Percentiles rank a stretch among this genome's conserved stretches.
Evolutionary conservation across 192 early-diverging fungal species (phyloP).

Genomic region (Gorgonomyces haynaldii): DNA sequence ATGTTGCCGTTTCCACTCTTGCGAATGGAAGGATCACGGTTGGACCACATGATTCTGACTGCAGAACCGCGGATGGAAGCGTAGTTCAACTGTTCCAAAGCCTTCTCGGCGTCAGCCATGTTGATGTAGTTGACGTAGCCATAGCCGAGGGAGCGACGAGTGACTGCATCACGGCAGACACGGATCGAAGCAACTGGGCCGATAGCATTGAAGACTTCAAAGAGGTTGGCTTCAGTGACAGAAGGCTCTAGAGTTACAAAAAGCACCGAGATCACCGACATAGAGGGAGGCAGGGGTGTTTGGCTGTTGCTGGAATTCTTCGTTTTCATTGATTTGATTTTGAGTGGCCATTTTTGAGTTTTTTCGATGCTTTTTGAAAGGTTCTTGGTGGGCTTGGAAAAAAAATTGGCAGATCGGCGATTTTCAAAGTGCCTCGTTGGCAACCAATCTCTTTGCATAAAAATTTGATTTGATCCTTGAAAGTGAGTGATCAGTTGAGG

Average conservation of each 20-base stretch:
- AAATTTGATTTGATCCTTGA: too few species aligned
- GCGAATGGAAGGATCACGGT: slow-evolving; percentile 93
- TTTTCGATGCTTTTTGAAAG: slow-evolving; percentile 28
- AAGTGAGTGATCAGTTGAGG: too few species aligned
- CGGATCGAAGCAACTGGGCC: slow-evolving; percentile 94
- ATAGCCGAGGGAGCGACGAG: slow-evolving; percentile 90
- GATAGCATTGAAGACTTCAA: slow-evolving; percentile 91
- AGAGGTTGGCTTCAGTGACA: slow-evolving; percentile 94
- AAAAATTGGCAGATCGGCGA: too few species aligned
- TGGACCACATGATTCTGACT: slow-evolving; percentile 99
- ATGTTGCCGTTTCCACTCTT: slow-evolving; percentile 88
- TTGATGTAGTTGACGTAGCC: slow-evolving; percentile 99
- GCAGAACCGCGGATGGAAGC: slow-evolving; percentile 84
- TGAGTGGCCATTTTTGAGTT: slow-evolving; percentile 29
- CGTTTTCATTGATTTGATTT: slow-evolving; percentile 22
- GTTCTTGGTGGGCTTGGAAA: slow-evolving; percentile 9
- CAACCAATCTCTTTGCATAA: too few species aligned
- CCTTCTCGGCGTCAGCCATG: slow-evolving; percentile 74
- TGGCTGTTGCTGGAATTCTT: slow-evolving; percentile 6
- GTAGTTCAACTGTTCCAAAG: slow-evolving; percentile 92
- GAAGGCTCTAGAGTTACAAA: slow-evolving; percentile 53
- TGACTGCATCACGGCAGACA: slow-evolving; percentile 96
- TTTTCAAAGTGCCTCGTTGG: too few species aligned
- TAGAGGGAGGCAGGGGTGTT: slow-evolving; percentile 52
- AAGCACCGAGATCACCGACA: slow-evolving; percentile 79